phyloP scores from a whole-genome alignment of 305 asterid genomes.

The Fraxinus baroniana region DNA sequence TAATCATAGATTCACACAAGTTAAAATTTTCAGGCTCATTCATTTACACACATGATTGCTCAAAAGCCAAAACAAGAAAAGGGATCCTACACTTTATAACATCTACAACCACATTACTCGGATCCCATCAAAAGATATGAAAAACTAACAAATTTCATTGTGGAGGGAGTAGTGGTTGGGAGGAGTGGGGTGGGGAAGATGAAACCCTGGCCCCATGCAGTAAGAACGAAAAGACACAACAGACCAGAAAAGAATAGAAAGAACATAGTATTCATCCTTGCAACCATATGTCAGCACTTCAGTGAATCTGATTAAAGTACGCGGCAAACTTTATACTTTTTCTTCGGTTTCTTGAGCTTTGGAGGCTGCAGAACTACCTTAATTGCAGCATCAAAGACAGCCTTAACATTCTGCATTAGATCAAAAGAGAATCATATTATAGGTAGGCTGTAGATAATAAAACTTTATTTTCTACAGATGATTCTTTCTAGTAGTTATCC shows the following conservation, averaged over 20 bases:
- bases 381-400: constrained; percentile 79
- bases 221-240: not conserved
- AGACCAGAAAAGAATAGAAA: not conserved
- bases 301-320: constrained; percentile 36
- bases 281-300: not conserved
- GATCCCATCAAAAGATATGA: not conserved
- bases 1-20: not conserved
- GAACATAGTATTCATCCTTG: not conserved
- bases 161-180: not conserved
- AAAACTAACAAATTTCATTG: not conserved
- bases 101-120: not conserved
- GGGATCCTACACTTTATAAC: not conserved
- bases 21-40: not conserved
- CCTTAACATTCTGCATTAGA: constrained; percentile 65
- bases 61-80: not conserved
- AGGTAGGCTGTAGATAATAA: not conserved
- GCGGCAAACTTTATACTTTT: constrained; percentile 45
- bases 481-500: not conserved
- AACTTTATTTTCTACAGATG: not conserved
- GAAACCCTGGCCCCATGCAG: not conserved
- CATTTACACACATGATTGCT: not conserved
- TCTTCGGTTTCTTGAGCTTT: constrained; percentile 59
- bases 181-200: not conserved
- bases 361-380: constrained; percentile 78
- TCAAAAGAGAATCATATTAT: not conserved